phyloP scores from a whole-genome alignment of 1,284 basidiomycete genomes.

The Hemileia vastatrix region DNA sequence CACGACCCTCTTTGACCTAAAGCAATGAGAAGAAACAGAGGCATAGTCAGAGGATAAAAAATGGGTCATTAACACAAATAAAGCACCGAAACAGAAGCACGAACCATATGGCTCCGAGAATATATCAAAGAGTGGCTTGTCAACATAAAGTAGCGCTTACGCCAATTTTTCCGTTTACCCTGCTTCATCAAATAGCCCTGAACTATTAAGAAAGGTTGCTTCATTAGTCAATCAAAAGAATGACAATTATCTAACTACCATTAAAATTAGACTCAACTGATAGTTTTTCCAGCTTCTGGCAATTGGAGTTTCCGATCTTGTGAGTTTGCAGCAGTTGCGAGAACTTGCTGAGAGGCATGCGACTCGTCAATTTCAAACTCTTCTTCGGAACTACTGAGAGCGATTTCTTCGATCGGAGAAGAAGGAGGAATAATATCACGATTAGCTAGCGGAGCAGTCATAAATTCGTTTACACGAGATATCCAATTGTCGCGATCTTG shows the following conservation, averaged over 20 bases:
- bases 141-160: conserved; percentile 57
- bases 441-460: conserved; percentile 56
- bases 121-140: conserved; percentile 44
- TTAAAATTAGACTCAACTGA: conserved; percentile 10
- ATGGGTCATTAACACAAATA: too few relatives aligned
- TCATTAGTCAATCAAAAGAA: not conserved
- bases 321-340: not conserved
- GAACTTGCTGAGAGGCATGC: not conserved
- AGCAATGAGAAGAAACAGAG: not conserved
- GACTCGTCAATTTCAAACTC: conserved; percentile 9
- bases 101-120: conserved; percentile 46
- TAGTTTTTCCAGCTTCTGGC: conserved; percentile 18
- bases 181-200: conserved; percentile 96
- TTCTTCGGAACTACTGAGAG: conserved; percentile 21
- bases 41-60: too few relatives aligned
- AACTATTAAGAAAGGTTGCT: conserved; percentile 4
- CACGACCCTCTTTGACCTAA: conserved; percentile 62
- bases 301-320: conserved; percentile 14
- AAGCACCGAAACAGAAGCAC: conserved; percentile 10
- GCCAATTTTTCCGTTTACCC: conserved; percentile 86
- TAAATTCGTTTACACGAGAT: conserved; percentile 64
- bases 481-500: conserved; percentile 78
- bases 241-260: not conserved
- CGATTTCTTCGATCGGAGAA: conserved; percentile 17
- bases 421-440: conserved; percentile 52